Base-by-base conservation (phyloP, 305 asterid genomes). In the Fraxinus dipetala region DNA sequence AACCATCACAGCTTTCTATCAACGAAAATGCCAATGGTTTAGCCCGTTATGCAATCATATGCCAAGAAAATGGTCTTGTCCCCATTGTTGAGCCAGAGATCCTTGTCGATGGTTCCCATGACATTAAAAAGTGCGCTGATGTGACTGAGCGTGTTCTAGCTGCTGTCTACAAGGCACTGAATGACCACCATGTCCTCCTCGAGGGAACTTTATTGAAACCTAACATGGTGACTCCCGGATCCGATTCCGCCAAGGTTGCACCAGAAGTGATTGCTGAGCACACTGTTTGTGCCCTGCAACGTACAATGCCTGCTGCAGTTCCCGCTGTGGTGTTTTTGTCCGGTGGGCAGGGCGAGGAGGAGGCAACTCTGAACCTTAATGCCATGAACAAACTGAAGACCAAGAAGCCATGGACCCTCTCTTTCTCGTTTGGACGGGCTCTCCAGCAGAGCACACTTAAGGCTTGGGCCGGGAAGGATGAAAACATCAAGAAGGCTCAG, bases 41-140 rank as follows among this genome's bases (percentile, higher is more conserved):
- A 0, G 93, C 93, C 5, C 79, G 86, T 24, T 80, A 80, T 1
- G 84, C 84, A 22, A 80, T 80, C 35, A 84, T 84, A 61, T 84
- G 93, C 91, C 94, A 91, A 82, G 93, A 91, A 81, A 91, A 89
- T 13, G 94, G 96, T 4, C 80, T 92, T 75, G 94, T 92, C 5
- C 94, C 94, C 13, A 92, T 92, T 38, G 93, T 92, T 4, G 96
- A 92, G 90, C 96, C 94, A 0, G 93, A 90, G 89, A 89, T 92
- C 88, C 93, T 90, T 1, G 92, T 92, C 0, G 96, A 90, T 7
- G 96, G 96, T 4, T 24, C 89, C 76, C 94, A 92, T 14, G 91
- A 87, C 89, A 90, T 92, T 54, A 61, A 88, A 63, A 87, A 85
- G 88, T 90, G 91, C 0, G 93, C 91, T 18, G 96, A 92, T 31